Evolutionary conservation across 257 asterid species (phyloP).

Genomic region (Jaltomata sinuosa): DNA sequence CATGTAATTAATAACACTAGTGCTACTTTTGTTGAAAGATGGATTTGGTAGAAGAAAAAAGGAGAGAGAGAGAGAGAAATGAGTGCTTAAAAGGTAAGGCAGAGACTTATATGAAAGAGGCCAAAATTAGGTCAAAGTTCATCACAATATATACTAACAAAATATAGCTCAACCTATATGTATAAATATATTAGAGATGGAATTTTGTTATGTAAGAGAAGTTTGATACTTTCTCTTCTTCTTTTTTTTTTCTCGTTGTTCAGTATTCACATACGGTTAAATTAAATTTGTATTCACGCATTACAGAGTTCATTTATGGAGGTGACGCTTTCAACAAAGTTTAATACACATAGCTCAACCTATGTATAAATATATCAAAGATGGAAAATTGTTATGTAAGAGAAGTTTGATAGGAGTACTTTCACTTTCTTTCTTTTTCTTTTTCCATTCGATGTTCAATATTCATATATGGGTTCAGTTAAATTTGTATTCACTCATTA

Average conservation of each 20-base stretch:
- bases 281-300: too few relatives aligned
- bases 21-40: background rate
- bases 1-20: slow-evolving; percentile 40
- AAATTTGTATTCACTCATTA: too few relatives aligned
- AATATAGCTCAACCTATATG: background rate
- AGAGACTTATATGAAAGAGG: background rate
- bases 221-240: background rate
- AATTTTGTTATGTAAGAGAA: background rate
- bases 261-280: rapidly evolving
- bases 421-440: too few relatives aligned
- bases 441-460: background rate
- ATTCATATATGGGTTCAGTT: background rate
- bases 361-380: background rate
- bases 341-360: background rate
- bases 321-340: too few relatives aligned
- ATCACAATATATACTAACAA: background rate
- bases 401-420: too few relatives aligned
- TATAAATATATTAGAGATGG: background rate
- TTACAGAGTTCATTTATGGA: too few relatives aligned
- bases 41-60: background rate
- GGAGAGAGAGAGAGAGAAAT: background rate
- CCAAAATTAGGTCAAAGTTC: background rate
- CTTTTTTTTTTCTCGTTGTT: background rate
- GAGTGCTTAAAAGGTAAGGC: slow-evolving; percentile 30
- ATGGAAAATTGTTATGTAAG: too few relatives aligned